These are phyloP conservation scores for Sporothrix euskadiensis DNA, from an alignment of 2,329 filamentous ascomycete genomes.

Conservation along the genomic window DNA sequence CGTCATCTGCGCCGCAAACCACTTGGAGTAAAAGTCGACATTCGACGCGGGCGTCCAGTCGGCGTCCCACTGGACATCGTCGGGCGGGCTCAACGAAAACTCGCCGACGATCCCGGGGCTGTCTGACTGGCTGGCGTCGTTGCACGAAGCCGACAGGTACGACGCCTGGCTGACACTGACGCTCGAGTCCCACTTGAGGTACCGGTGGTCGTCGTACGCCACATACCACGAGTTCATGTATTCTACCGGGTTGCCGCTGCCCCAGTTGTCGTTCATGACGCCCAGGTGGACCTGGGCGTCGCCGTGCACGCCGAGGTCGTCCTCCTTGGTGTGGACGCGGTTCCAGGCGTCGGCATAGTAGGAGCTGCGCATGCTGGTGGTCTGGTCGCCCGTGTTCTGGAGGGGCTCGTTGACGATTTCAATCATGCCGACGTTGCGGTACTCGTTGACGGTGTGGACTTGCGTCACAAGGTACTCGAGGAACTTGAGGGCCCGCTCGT, in stretches of 20 bases:
- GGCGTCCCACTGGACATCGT: conserved; percentile 47
- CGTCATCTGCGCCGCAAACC: conserved; percentile 44
- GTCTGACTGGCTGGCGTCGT: conserved; percentile 46
- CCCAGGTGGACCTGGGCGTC: conserved; percentile 54
- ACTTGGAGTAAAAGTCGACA: conserved; percentile 54
- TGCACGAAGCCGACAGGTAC: conserved; percentile 56
- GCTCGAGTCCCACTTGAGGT: conserved; percentile 53
- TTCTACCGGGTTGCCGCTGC: conserved; percentile 54
- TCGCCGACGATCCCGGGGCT: conserved; percentile 58
- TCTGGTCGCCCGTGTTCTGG: conserved; percentile 37
- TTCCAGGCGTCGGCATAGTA: conserved; percentile 52
- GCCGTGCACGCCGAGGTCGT: conserved; percentile 44
- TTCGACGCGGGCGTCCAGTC: conserved; percentile 48
- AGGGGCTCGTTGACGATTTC: conserved; percentile 61
- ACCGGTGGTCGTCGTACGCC: conserved; percentile 61
- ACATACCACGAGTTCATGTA: conserved; percentile 47
- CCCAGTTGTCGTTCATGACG: conserved; percentile 55
- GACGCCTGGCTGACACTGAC: conserved; percentile 46
- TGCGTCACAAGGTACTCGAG: conserved; percentile 57
- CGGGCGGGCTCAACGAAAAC: conserved; percentile 56
- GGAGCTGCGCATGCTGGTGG: conserved; percentile 39
- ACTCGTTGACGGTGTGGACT: conserved; percentile 51
- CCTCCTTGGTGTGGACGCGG: conserved; percentile 53
- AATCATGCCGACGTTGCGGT: conserved; percentile 59
- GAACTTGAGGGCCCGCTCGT: conserved; percentile 55